Percentiles rank a stretch among this genome's conserved stretches.
phyloP scores from a whole-genome alignment of 805 yeast genomes.

The Ogataea nitratoaversa region DNA sequence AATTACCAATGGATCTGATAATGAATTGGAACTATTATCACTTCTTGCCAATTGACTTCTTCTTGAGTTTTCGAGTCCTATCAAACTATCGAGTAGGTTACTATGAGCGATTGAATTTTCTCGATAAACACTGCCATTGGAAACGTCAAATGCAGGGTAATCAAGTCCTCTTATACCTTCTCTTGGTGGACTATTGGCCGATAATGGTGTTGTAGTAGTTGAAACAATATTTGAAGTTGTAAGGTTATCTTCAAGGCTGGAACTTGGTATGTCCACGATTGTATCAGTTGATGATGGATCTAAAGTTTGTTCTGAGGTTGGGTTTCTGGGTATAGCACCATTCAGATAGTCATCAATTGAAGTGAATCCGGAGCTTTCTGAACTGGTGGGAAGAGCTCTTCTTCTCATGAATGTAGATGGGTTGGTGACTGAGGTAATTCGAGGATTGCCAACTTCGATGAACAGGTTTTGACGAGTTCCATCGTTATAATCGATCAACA shows the following conservation, averaged over 20 bases:
- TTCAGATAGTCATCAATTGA: neutral
- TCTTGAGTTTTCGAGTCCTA: constrained; percentile 4
- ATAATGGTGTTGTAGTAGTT: neutral
- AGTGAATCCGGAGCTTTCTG: neutral
- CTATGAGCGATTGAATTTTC: constrained; percentile 19
- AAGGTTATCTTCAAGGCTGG: too few relatives aligned
- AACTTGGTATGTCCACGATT: too few relatives aligned
- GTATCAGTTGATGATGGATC: too few relatives aligned
- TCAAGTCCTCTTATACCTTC: constrained; percentile 31
- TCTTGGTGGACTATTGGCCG: constrained; percentile 1
- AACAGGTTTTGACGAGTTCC: constrained; percentile 26
- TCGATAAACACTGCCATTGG: constrained; percentile 29
- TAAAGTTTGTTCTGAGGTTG: too few relatives aligned
- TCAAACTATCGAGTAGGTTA: constrained; percentile 20
- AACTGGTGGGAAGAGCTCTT: neutral
- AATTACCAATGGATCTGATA: too few relatives aligned
- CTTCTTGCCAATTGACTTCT: constrained; percentile 1
- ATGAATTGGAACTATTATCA: too few relatives aligned
- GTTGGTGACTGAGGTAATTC: neutral
- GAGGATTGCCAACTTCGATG: constrained; percentile 29
- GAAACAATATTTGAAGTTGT: too few relatives aligned
- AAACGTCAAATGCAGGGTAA: constrained; percentile 34
- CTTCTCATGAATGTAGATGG: neutral
- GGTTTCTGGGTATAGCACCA: neutral
- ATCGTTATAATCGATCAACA: constrained; percentile 27